phyloP scores from a whole-genome alignment of 2,329 filamentous ascomycete species.

The Cladosporium austrohemisphaericum region DNA sequence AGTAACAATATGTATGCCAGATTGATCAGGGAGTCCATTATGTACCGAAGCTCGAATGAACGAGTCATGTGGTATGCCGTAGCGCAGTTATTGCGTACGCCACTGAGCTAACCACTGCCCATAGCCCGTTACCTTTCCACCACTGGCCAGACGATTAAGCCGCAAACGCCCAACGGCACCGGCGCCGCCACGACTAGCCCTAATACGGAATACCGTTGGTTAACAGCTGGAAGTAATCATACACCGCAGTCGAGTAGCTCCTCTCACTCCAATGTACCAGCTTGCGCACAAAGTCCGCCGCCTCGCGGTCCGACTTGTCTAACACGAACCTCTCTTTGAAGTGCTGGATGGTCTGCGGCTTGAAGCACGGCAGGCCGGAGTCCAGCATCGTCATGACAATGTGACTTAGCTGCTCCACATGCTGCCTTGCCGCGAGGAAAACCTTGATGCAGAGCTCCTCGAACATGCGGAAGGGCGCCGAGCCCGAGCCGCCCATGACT shows the following conservation, averaged over 20 bases:
- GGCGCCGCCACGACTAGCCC: neutral
- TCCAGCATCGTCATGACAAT: conserved; percentile 95
- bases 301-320: conserved; percentile 86
- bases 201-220: conserved; percentile 97
- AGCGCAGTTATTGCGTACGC: too few relatives aligned
- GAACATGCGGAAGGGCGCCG: conserved; percentile 91
- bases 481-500: conserved; percentile 87
- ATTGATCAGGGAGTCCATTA: too few relatives aligned
- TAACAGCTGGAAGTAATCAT: conserved; percentile 95
- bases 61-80: too few relatives aligned
- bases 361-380: conserved; percentile 94
- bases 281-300: conserved; percentile 88
- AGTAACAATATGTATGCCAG: too few relatives aligned
- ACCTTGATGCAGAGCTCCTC: conserved; percentile 95
- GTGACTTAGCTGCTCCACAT: conserved; percentile 83
- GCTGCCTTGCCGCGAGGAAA: conserved; percentile 81
- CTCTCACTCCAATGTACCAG: conserved; percentile 85
- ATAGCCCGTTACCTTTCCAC: too few relatives aligned
- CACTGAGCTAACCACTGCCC: too few relatives aligned
- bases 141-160: too few relatives aligned
- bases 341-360: conserved; percentile 88
- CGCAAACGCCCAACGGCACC: too few relatives aligned
- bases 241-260: conserved; percentile 88
- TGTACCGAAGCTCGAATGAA: too few relatives aligned
- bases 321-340: conserved; percentile 91